These are phyloP conservation scores for Tubosaeta sp. DNA, from an alignment of 768 basidiomycete species.

Conservation along the genomic window DNA sequence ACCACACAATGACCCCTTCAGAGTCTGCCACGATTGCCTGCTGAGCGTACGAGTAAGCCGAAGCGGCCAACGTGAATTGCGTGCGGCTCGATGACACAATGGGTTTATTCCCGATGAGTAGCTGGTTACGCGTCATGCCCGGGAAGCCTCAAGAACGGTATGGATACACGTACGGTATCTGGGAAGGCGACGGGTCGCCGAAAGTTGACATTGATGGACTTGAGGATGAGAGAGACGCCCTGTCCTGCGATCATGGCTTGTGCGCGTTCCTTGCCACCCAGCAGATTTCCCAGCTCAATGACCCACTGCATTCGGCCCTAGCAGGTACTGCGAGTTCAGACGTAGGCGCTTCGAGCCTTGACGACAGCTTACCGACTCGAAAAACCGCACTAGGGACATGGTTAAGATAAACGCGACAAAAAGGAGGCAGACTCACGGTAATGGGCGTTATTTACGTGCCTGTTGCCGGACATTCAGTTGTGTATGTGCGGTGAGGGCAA, in stretches of 20 bases:
- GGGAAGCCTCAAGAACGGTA: constrained; percentile 1
- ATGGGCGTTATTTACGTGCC: constrained; percentile 76
- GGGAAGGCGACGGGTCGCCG: constrained; percentile 71
- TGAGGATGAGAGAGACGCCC: constrained; percentile 72
- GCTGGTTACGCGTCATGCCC: constrained; percentile 30
- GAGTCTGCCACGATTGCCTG: constrained; percentile 60
- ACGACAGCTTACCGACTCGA: constrained; percentile 54
- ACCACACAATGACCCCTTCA: constrained; percentile 68
- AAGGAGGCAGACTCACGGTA: constrained; percentile 44
- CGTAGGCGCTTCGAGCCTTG: too few species aligned
- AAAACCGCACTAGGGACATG: constrained; percentile 51
- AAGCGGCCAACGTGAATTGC: constrained; percentile 48
- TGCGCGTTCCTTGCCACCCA: constrained; percentile 56
- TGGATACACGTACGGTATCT: constrained; percentile 53
- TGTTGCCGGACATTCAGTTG: constrained; percentile 27
- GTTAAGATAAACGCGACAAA: background rate
- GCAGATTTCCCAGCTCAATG: constrained; percentile 46
- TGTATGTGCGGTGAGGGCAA: background rate
- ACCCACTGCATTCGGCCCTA: constrained; percentile 73
- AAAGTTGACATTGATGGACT: constrained; percentile 64
- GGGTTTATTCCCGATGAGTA: constrained; percentile 62
- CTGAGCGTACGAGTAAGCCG: constrained; percentile 64
- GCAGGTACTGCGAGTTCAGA: constrained; percentile 19
- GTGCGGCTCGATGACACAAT: constrained; percentile 34
- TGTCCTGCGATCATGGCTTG: constrained; percentile 56